These are phyloP conservation scores for Entomophthora muscae DNA, from an alignment of 371 early-diverging fungal genomes.

Conservation along the genomic window DNA sequence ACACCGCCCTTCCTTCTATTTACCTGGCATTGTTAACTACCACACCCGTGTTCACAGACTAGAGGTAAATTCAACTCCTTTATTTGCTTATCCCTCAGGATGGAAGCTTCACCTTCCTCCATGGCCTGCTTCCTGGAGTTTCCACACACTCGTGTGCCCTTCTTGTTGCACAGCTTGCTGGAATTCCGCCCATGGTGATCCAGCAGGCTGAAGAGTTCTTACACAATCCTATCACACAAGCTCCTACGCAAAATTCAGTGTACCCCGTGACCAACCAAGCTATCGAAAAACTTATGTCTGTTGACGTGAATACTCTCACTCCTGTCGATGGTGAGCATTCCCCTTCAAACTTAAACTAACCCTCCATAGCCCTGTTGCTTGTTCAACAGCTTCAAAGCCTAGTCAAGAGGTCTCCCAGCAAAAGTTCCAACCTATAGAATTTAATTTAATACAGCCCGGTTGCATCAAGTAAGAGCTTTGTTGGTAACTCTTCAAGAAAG, in stretches of 20 bases:
- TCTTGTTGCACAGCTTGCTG: conserved; percentile 50
- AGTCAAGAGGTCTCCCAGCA: too few species aligned
- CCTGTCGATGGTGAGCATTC: neutral
- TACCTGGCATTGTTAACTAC: conserved; percentile 18
- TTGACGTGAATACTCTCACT: neutral
- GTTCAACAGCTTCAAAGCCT: neutral
- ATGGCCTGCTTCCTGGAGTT: conserved; percentile 36
- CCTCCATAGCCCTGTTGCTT: neutral
- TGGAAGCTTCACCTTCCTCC: conserved; percentile 35
- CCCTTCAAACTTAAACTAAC: neutral
- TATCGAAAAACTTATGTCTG: neutral
- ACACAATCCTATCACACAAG: neutral
- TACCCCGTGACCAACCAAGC: neutral
- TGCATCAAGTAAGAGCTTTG: too few species aligned
- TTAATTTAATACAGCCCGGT: too few species aligned
- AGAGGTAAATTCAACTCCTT: neutral
- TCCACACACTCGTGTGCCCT: conserved; percentile 43
- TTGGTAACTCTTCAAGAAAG: too few species aligned
- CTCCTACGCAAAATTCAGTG: neutral
- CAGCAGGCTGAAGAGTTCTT: neutral
- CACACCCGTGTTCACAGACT: conserved; percentile 26
- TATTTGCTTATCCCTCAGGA: neutral
- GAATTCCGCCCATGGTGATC: conserved; percentile 19
- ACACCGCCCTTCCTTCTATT: conserved; percentile 7
- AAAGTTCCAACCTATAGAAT: too few species aligned